Evolutionary conservation across 2,329 filamentous ascomycete genomes (phyloP), one percentile per base, ranked within the genome.

Genomic region (Fusarium sp.): DNA sequence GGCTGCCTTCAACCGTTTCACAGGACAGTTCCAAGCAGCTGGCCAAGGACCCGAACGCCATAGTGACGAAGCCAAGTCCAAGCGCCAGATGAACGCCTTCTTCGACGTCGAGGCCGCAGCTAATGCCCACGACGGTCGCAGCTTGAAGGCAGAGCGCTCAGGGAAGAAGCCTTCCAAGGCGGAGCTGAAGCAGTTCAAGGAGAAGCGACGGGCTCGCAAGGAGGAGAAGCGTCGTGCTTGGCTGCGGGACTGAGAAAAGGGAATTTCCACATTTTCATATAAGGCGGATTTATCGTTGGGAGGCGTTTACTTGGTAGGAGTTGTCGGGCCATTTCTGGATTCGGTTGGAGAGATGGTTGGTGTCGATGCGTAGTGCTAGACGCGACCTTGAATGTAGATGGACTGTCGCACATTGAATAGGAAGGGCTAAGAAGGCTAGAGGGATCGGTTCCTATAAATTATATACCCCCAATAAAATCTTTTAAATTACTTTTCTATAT

Each of bases 61-160:
- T 83, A 92, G 89, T 72, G 94, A 97, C 75, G 93, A 97, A 77
- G 92, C 93, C 76, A 98, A 97, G 84, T 91, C 91, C 63, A 86
- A 85, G 52, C 86, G 96, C 43, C 96, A 98, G 82, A 92, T 98
- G 92, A 92, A 93, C 76, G 93, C 94, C 39, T 98, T 91, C 81
- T 99, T 98, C 79, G 95, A 99, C 77, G 94, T 98, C 42, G 94
- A 98, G 79, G 93, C 94, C 7, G 94, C 94, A 5, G 95, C 94
- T 7, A 98, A 97, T 77, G 88, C 89, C 60, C 94, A 99, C 76
- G 91, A 97, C 73, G 96, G 96, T 3, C 88, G 91, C 61, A 98
- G 94, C 76, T 83, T 99, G 61, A 97, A 95, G 81, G 96, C 94
- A 3, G 96, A 99, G 84, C 87, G 96, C 57, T 90, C 92, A 60